Evolutionary conservation across 768 basidiomycete species (phyloP).

Genomic region (Naganishia antarctica): DNA sequence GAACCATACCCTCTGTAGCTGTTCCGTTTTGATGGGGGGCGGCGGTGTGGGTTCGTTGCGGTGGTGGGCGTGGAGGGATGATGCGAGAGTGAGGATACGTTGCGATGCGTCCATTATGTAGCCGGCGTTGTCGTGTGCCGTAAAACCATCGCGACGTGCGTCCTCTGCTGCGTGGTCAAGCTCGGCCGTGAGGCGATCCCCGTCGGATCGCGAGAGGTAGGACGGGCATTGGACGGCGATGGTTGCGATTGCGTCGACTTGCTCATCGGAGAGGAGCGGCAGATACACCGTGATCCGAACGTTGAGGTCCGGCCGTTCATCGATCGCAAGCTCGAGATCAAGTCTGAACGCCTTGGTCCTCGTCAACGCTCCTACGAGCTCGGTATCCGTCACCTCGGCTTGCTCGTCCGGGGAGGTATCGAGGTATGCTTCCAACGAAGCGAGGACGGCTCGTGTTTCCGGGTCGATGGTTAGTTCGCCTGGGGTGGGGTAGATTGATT

Average conservation of each 20-base stretch:
- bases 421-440: slow-evolving; percentile 7
- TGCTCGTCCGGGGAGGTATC: neutral
- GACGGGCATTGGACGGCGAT: neutral
- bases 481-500: slow-evolving; percentile 39
- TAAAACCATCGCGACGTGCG: neutral
- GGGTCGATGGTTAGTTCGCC: slow-evolving; percentile 36
- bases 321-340: too few relatives aligned
- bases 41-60: too few relatives aligned
- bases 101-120: slow-evolving; percentile 18
- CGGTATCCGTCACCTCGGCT: neutral
- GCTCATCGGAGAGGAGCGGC: neutral
- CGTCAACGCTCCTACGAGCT: neutral
- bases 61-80: neutral
- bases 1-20: slow-evolving; percentile 49
- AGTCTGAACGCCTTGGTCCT: too few relatives aligned
- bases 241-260: neutral
- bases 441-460: slow-evolving; percentile 19
- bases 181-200: neutral
- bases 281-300: neutral
- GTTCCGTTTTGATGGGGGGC: neutral
- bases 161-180: neutral
- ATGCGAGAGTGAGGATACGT: neutral
- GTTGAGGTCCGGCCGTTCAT: too few relatives aligned
- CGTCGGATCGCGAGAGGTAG: neutral
- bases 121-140: neutral